Evolutionary conservation across 495 filamentous ascomycete species (phyloP).

Genomic region (Collariella sp.): DNA sequence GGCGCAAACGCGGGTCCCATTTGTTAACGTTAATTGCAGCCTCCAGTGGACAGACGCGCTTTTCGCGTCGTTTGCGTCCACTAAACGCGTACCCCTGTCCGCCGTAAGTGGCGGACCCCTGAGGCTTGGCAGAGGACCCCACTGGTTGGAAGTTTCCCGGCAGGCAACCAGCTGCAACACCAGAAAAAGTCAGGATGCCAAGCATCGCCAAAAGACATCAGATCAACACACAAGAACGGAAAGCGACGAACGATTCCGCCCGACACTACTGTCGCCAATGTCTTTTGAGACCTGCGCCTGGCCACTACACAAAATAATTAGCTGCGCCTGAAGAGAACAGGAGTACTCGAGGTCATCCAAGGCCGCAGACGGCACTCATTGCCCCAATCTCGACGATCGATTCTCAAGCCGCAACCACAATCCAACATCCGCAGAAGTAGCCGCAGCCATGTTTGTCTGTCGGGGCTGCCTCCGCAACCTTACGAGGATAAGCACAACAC

Average conservation of each 20-base stretch:
- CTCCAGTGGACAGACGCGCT: conserved; percentile 22
- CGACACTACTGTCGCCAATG: neutral
- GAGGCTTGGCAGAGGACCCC: neutral
- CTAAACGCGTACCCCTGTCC: conserved; percentile 13
- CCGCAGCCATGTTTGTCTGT: conserved; percentile 34
- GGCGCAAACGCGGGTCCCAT: neutral
- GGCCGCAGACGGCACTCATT: neutral
- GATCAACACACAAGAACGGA: neutral
- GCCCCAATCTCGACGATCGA: neutral
- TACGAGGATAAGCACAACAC: conserved; percentile 11
- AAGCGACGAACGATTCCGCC: too few species aligned
- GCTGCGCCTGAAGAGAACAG: too few species aligned
- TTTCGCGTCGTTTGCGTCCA: conserved; percentile 22
- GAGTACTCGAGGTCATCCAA: too few species aligned
- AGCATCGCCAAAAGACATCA: neutral
- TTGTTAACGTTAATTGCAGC: conserved; percentile 11
- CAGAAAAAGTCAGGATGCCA: conserved; percentile 2
- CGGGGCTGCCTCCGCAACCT: conserved; percentile 27
- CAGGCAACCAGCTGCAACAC: conserved; percentile 6
- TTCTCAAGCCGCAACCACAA: neutral
- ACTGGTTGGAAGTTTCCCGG: neutral
- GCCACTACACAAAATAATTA: too few species aligned
- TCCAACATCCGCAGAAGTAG: neutral
- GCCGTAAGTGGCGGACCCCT: neutral
- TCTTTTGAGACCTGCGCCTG: neutral